These are phyloP conservation scores for Aspergillus sparsus DNA, from an alignment of 495 filamentous ascomycete species.

Conservation along the genomic window DNA sequence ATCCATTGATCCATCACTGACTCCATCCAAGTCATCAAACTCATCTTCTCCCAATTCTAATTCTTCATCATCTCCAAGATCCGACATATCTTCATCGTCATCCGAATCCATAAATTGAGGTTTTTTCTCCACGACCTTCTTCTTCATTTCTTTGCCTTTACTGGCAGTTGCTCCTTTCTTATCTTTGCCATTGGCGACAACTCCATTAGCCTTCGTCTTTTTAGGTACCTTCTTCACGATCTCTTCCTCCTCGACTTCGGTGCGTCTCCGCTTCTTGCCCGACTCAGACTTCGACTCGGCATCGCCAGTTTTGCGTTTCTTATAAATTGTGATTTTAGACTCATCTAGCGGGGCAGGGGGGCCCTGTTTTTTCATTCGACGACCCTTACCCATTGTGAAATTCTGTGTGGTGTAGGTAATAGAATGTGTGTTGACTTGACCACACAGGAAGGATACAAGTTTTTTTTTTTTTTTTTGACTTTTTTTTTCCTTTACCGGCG, in stretches of 20 bases:
- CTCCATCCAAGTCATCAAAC: conserved; percentile 54
- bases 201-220: conserved; percentile 49
- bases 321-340: conserved; percentile 68
- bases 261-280: conserved; percentile 70
- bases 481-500: conserved; percentile 39
- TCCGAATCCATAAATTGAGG: conserved; percentile 49
- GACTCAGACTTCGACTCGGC: conserved; percentile 46
- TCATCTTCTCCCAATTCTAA: conserved; percentile 46
- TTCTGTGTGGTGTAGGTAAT: background rate
- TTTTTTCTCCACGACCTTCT: conserved; percentile 37
- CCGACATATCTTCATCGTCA: conserved; percentile 27
- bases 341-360: conserved; percentile 81
- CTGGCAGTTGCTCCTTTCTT: conserved; percentile 12
- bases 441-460: conserved; percentile 4
- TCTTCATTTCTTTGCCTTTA: conserved; percentile 31
- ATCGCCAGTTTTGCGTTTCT: conserved; percentile 72
- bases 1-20: conserved; percentile 50
- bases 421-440: conserved; percentile 25
- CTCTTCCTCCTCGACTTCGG: conserved; percentile 44
- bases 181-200: conserved; percentile 39
- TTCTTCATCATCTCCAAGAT: conserved; percentile 29
- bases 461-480: conserved; percentile 28
- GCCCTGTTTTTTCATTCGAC: conserved; percentile 95
- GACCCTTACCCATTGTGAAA: conserved; percentile 78
- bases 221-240: conserved; percentile 39